Evolutionary conservation across 2,329 filamentous ascomycete genomes (phyloP), one percentile per base, ranked within the genome.

Genomic region (Talaromyces sp.): DNA sequence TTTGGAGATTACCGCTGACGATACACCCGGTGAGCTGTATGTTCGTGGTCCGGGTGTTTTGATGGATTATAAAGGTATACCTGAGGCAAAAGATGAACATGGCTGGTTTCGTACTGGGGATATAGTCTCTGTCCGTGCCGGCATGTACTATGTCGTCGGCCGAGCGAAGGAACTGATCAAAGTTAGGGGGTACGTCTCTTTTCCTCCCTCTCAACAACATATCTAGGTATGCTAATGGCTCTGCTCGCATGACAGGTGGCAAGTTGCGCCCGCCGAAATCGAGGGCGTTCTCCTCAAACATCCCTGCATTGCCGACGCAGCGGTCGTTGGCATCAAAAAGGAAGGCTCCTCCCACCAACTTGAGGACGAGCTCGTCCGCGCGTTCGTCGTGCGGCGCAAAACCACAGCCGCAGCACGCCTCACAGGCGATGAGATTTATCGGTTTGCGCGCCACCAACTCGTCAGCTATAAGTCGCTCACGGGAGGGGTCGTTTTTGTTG

Each of bases 401-500:
- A 59, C 56, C 16, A 41, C 50, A 14, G 43, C 52, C 64, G 71
- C 63, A 7, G 69, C 65, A 37, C 73, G 66, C 16, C 63, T 81
- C 19, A 76, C 71, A 0, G 77, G 75, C 37, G 69, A 80, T 24
- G 77, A 82, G 62, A 76, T 84, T n/a, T 79, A 82, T 60, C 69
- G 71, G 11, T 82, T 78, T 66, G 72, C 80, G 13, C 73, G 75
- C 13, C 65, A 69, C 1, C 76, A 76, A 54, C 73, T 85, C 27
- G 80, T 81, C 8, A 79, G 78, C 61, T 84, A 83, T 73, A 84
- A 84, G 67, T 73, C 75, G 3, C 69, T 84, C 0, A 81, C 81
- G 9, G 80, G 80, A 6, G 81, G 81, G 0, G 77, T 84, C 9
- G 70, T 79, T 24, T 84, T 84, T 62, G 78, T 84, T 14, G 78